Evolutionary conservation across 2,329 filamentous ascomycete genomes (phyloP), one percentile per base, ranked within the genome.

Genomic region (Neofusicoccum laricinum): DNA sequence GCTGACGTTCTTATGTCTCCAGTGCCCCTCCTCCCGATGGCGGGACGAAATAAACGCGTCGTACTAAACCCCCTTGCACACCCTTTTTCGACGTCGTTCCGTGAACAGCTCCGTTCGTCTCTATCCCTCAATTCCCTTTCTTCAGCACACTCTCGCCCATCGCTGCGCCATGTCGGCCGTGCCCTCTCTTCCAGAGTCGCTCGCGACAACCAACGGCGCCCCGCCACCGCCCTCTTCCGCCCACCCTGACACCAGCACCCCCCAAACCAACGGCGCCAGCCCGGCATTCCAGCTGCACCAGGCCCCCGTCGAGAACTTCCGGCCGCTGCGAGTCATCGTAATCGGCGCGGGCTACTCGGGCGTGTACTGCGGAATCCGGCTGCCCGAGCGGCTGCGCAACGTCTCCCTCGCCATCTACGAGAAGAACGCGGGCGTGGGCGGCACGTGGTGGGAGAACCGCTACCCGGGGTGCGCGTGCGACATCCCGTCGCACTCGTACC

Each of bases 381-480:
- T 81, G 66, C 78, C 78, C 0, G 77, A 81, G 65, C 70, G 71
- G 51, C 63, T 77, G 2, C 68, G 70, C 53, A 80, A 80, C 65
- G 75, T 76, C 14, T 75, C 78, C 2, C 67, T 80, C 14, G 72
- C 75, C 14, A 78, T 79, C 6, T 80, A 80, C 51, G 78, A 80
- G 66, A 80, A 80, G 72, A 80, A 80, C 66, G 73, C 69, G 7
- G 77, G 77, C 2, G 71, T 79, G 17, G 77, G 77, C 14, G 73
- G 75, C 2, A 74, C 73, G 1, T 77, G 78, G 77, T 64, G 51
- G 46, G 63, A 64, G 32, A 64, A 74, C 55, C 75, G 75, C 65
- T 80, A 80, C 64, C 73, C 78, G 1, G 78, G 78, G 3, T 79
- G 78, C 43, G 78, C 79, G 14, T 80, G 79, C 63, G 77, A 80